These are phyloP conservation scores for Hibiscus trionum DNA, from an alignment of 345 rosid species.

Conservation along the genomic window DNA sequence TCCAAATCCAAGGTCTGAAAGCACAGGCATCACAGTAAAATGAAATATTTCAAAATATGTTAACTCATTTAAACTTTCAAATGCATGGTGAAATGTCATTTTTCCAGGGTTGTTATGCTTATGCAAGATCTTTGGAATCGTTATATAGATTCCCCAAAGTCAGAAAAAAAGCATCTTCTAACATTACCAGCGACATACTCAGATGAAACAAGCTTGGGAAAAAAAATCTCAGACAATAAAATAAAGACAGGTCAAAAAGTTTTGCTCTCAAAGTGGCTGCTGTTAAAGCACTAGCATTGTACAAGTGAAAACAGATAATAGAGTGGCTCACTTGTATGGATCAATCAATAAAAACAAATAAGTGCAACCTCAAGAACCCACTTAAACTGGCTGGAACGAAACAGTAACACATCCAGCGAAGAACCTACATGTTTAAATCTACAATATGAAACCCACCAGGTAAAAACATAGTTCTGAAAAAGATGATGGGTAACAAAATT, in stretches of 20 bases:
- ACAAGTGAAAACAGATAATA: background rate
- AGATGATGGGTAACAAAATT: background rate
- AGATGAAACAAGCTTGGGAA: background rate
- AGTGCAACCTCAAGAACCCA: background rate
- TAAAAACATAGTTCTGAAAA: background rate
- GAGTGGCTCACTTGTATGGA: background rate
- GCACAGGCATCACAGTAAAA: conserved; percentile 21
- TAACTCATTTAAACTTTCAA: background rate
- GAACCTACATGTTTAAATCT: background rate
- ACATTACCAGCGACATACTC: background rate
- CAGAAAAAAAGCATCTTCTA: background rate
- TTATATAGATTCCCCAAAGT: background rate
- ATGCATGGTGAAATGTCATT: background rate
- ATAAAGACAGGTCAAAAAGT: background rate
- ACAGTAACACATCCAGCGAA: background rate
- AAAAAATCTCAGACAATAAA: background rate
- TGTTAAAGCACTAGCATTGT: background rate
- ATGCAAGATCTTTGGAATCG: background rate
- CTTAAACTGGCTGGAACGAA: background rate
- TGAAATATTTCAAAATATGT: background rate
- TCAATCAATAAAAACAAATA: background rate
- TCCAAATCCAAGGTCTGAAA: conserved; percentile 71
- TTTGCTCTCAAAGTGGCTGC: background rate
- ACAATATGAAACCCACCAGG: background rate
- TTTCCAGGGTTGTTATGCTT: background rate